Conservation (phyloP, 225 moss, liverwort and hornwort genomes). For the Ulota crispa region DNA sequence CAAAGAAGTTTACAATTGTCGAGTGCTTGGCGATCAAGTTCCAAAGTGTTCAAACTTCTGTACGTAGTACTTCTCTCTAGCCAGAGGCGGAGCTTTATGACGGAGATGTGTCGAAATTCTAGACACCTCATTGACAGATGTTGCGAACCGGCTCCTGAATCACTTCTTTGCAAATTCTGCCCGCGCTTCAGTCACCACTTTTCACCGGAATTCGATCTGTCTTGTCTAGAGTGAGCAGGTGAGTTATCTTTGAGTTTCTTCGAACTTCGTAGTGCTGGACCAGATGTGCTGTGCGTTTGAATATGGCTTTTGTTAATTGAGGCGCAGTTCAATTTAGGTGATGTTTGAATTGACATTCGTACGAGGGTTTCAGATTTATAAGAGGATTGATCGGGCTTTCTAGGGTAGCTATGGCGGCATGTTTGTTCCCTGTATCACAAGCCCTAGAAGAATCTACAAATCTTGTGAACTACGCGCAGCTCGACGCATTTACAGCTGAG, state of each 20-base stretch:
- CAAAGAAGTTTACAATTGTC: background rate
- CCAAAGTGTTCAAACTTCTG: background rate
- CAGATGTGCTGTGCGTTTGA: background rate
- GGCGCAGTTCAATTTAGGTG: background rate
- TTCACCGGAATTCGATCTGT: background rate
- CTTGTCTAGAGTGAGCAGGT: background rate
- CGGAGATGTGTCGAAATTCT: background rate
- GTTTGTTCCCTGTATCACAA: slow-evolving; percentile 39
- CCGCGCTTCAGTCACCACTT: background rate
- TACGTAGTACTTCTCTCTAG: background rate
- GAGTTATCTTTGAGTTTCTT: background rate
- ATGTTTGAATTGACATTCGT: background rate
- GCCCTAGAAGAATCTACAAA: background rate
- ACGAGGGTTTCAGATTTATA: background rate
- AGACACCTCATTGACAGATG: background rate
- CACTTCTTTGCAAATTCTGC: background rate
- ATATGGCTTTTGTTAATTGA: background rate
- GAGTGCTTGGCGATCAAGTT: background rate
- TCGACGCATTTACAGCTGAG: slow-evolving; percentile 48
- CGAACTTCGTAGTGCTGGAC: background rate
- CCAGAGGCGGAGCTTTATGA: background rate
- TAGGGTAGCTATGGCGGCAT: slow-evolving; percentile 26
- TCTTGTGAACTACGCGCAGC: slow-evolving; percentile 40
- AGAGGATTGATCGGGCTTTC: background rate
- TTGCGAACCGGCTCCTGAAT: background rate